Evolutionary conservation across 768 basidiomycete species (phyloP), one percentile per base, ranked within the genome.

Genomic region (Tylopilus felleus): DNA sequence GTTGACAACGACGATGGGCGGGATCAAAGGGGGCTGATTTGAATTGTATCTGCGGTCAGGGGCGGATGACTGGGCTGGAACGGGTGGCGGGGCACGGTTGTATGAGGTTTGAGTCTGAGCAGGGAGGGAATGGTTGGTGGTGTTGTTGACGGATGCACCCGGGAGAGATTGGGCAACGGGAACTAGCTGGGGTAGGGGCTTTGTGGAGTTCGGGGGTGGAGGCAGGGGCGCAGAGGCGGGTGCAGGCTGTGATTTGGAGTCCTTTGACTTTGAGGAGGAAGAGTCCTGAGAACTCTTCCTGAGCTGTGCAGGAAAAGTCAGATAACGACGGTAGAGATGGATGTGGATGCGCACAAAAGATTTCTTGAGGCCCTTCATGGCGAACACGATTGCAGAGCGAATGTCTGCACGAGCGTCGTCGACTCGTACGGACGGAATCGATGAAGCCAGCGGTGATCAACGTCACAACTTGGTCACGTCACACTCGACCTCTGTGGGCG

Each of bases 1-100:
- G 70, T 85, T 90, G 56, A 93, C 91, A 61, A 93, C 89, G 52
- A 93, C 90, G 69, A 93, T 91, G 55, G 91, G 86, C 52, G 91
- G 90, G 10, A 86, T 78, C 21, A 84, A 74, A 3, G 80, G 74
- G 31, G 77, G 70, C 62, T 74, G 72, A 41, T 59, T 65, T 33
- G 67, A 49, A 16, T 47, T 58, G 56, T 82, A 78, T 72, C 86
- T 81, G 60, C 86, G 86, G 71, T 89, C 88, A 44, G 81, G 71
- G 33, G 73, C 70, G 44, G 74, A 64, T 35, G 75, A 69, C 31
- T 61, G 63, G 40, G 73, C 63, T 19, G 75, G 71, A 9, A 74
- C 68, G 23, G 77, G 71, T 27, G 76, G 73, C 21, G 74, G 70
- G 47, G 76, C 76, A 50, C 77, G 77, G 63, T 71, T 72, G 55